Base-by-base conservation (phyloP, 108 stramenopile genomes). In the Conticribra guillardii region DNA sequence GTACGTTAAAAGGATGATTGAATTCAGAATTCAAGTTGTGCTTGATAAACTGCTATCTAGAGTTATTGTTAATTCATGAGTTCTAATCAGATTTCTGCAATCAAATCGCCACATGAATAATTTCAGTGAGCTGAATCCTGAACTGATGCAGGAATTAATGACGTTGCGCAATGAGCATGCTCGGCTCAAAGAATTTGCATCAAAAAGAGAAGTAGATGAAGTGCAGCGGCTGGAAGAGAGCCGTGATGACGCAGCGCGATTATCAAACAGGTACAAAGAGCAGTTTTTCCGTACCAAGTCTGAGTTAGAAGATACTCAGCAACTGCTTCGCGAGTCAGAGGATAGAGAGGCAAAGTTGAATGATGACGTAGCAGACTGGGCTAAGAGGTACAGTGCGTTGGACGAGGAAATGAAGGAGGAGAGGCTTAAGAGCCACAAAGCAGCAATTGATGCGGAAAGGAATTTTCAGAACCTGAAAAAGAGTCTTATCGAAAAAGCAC, bases 91-190 rank as follows among this genome's bases (percentile, higher is more conserved):
- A n/a, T n/a, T n/a, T n/a, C n/a, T n/a, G n/a, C n/a, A n/a, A n/a
- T n/a, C n/a, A n/a, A n/a, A n/a, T n/a, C n/a, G n/a, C n/a, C n/a
- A n/a, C n/a, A n/a, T n/a, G n/a, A n/a, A n/a, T 67, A 11, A 30
- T 23, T n/a, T 37, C 67, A 81, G 87, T 44, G 93, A 95, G 54
- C 65, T 95, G 17, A 95, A 95, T 78, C 91, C 93, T 0, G 84
- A 87, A 63, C 28, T 95, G 23, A 86, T 81, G 65, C 74, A 74
- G 26, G 93, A 95, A 67, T 49, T 95, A 4, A 64, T 81, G 31
- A 78, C 82, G 19, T 64, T 95, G 28, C 83, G 93, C 28, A 90
- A 86, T 50, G 93, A 95, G 61, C 90, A 92, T 62, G 61, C 60
- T 23, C 86, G 82, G 26, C 71, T 92, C 21, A 78, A 82, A 26